Conservation (phyloP, 768 basidiomycete species). For the Pholiota conissans region DNA sequence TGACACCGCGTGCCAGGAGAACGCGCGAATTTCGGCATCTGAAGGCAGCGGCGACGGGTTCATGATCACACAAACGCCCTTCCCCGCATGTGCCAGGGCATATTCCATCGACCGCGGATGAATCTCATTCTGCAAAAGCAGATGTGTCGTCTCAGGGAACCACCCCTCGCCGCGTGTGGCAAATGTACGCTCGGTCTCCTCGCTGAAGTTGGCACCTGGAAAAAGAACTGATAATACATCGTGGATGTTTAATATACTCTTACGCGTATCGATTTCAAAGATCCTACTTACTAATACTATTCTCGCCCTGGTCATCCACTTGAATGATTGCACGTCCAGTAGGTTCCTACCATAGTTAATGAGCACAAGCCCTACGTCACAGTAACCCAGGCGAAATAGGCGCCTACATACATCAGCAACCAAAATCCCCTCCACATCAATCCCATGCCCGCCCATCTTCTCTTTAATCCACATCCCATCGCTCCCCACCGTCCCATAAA, state of each 20-base stretch:
- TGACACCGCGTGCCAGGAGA: conserved; percentile 51
- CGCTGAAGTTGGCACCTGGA: conserved; percentile 56
- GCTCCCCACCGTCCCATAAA: conserved; percentile 53
- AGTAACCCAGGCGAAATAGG: not conserved
- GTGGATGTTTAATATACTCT: not conserved
- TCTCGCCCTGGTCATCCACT: conserved; percentile 56
- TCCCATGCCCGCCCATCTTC: conserved; percentile 36
- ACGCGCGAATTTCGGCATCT: conserved; percentile 33
- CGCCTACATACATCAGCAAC: conserved; percentile 41
- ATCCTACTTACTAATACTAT: conserved; percentile 54
- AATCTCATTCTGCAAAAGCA: conserved; percentile 65
- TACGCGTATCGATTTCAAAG: too few species aligned
- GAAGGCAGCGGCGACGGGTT: conserved; percentile 62
- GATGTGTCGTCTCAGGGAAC: conserved; percentile 42
- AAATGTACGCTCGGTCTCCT: conserved; percentile 31
- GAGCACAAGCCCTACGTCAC: not conserved
- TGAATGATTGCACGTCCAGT: conserved; percentile 66
- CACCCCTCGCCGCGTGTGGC: conserved; percentile 10
- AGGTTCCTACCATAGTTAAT: conserved; percentile 33
- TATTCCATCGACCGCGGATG: conserved; percentile 39
- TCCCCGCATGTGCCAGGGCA: conserved; percentile 27
- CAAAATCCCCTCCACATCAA: conserved; percentile 38
- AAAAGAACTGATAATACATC: conserved; percentile 41
- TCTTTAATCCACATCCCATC: conserved; percentile 53
- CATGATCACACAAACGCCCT: conserved; percentile 35